Conservation (phyloP, 352 stramenopile genomes). For the Blastocystis sp. region DNA sequence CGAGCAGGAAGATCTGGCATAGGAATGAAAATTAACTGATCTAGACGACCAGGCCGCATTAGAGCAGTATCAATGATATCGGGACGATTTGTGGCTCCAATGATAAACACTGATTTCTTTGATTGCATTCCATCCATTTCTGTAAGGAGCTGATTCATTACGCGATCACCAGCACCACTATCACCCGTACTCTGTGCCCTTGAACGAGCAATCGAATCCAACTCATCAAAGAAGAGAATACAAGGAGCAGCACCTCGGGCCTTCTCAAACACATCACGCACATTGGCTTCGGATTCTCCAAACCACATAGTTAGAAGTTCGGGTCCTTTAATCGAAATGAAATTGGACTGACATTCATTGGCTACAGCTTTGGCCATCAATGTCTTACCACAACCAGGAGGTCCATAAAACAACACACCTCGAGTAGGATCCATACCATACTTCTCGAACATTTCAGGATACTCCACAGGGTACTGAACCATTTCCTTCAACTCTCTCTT, state of each 20-base stretch:
- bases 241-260: conserved; percentile 91
- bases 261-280: conserved; percentile 98
- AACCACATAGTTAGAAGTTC: conserved; percentile 99
- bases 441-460: conserved; percentile 99
- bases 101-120: conserved; percentile 99
- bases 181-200: conserved; percentile 89
- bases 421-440: conserved; percentile 80
- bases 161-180: conserved; percentile 92
- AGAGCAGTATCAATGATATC: conserved; percentile 95
- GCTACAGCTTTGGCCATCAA: conserved; percentile 98
- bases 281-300: conserved; percentile 95
- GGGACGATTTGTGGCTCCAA: conserved; percentile 88
- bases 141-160: conserved; percentile 99
- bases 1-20: conserved; percentile 93
- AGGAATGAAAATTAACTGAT: conserved; percentile 85
- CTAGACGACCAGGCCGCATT: conserved; percentile 81
- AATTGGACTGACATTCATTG: conserved; percentile 99
- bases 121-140: conserved; percentile 98
- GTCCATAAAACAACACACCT: conserved; percentile 98
- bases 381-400: conserved; percentile 98
- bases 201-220: conserved; percentile 96
- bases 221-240: conserved; percentile 99
- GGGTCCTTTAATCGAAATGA: conserved; percentile 98
- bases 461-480: conserved; percentile 98
- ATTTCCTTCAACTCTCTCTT: conserved; percentile 98